Evolutionary conservation across 176 grass and related monocot species (phyloP).

Genomic region (Dactylis glomerata): DNA sequence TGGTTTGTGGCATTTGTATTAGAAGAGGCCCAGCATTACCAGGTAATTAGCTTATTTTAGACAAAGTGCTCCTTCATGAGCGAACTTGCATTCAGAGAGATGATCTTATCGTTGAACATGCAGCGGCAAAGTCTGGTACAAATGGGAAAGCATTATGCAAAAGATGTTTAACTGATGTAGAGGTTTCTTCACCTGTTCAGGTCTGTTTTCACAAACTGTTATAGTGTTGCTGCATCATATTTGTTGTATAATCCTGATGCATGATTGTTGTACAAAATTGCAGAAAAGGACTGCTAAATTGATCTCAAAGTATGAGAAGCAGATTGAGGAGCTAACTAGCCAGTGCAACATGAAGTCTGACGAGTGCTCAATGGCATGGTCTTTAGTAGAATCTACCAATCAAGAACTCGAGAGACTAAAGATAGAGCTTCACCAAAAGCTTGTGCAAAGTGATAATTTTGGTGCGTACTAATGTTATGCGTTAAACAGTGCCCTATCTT

Average conservation of each 20-base stretch:
- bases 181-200: slow-evolving; percentile 56
- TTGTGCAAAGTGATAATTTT: slow-evolving; percentile 57
- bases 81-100: background rate
- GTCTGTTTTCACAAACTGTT: slow-evolving; percentile 40
- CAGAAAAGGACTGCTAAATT: slow-evolving; percentile 54
- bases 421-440: slow-evolving; percentile 73
- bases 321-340: slow-evolving; percentile 75
- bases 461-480: slow-evolving; percentile 32
- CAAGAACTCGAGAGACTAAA: slow-evolving; percentile 63
- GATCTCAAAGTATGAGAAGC: slow-evolving; percentile 85
- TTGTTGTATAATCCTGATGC: slow-evolving; percentile 25
- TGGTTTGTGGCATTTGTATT: slow-evolving; percentile 77
- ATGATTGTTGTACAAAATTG: slow-evolving; percentile 1
- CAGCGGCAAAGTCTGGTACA: slow-evolving; percentile 27
- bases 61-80: background rate
- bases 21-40: slow-evolving; percentile 45
- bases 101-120: slow-evolving; percentile 23
- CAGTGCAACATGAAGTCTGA: slow-evolving; percentile 71
- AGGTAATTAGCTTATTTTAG: slow-evolving; percentile 43
- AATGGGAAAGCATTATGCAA: slow-evolving; percentile 53
- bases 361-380: slow-evolving; percentile 90
- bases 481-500: background rate
- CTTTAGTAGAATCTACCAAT: slow-evolving; percentile 64
- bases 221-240: slow-evolving; percentile 17
- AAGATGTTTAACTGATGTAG: slow-evolving; percentile 65